Base-by-base conservation (phyloP, 805 yeast species). In the Metschnikowia amazonensis region DNA sequence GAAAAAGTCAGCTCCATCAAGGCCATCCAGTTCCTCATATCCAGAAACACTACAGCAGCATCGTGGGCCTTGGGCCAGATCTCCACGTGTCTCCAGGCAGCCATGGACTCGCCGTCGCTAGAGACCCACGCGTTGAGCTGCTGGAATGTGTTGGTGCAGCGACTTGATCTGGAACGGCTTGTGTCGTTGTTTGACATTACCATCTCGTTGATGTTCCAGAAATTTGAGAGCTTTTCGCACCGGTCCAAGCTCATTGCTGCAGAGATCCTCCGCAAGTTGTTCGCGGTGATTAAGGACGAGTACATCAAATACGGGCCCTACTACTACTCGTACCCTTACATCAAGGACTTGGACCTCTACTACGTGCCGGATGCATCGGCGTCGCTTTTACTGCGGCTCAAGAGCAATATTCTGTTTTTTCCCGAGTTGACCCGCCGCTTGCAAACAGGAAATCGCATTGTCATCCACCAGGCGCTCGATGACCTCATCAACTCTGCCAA, bases 31-130 rank as follows among this genome's bases (percentile, higher is more conserved):
- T 79, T 84, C 46, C 64, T 92, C 20, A 79, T 86, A 5, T 70
- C 74, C 35, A 67, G 73, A 21, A 71, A 81, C 13, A 77, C 86
- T 25, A 76, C 80, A 4, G 77, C 86, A 1, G 66, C 69, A 0
- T 57, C 70, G 2, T 62, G 70, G 31, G 87, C 88, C 0, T 64
- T 86, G 29, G 95, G 96, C 0, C 98, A 90, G 60, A 79, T 92
- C 4, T 84, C 88, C 48, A 85, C 95, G 1, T 86, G 95, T 55
- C 66, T 92, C 10, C 96, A 89, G 59, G 81, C 89, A 1, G 83
- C 92, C 0, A 64, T 90, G 18, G 89, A 83, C 32, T 76, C 75
- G 16, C 66, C 74, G 0, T 80, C 79, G 20, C 72, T 89, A 11
- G 83, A 83, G 48, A 67, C 67, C 13, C 75, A 76, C 32, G 79